Percentiles rank a stretch among this genome's conserved stretches.
phyloP scores from a whole-genome alignment of 768 basidiomycete species.

The Rhodotorula kratochvilovae region DNA sequence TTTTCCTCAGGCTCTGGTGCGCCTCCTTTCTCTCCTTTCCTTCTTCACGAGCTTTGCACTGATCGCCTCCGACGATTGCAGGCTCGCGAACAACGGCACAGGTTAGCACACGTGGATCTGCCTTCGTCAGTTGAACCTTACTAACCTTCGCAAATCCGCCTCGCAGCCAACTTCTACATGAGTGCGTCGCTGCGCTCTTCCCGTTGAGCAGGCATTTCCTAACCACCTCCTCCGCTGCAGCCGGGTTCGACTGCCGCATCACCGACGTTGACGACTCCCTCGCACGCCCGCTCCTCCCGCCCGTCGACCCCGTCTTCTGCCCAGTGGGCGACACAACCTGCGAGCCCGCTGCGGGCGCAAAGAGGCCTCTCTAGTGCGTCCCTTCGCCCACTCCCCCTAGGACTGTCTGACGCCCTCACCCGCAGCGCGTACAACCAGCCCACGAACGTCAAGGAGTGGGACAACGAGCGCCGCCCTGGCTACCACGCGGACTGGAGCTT shows the following conservation, averaged over 20 bases:
- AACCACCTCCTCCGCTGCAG: neutral
- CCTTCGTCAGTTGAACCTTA: too few relatives aligned
- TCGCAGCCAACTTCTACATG: slow-evolving; percentile 24
- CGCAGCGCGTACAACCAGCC: slow-evolving; percentile 21
- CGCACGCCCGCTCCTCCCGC: slow-evolving; percentile 7
- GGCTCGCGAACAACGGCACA: slow-evolving; percentile 32
- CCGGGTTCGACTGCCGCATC: slow-evolving; percentile 23
- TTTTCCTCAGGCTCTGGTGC: neutral
- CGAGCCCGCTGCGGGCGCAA: slow-evolving; percentile 2
- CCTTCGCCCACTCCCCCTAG: too few relatives aligned
- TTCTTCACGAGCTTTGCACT: too few relatives aligned
- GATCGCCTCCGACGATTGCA: neutral
- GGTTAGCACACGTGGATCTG: too few relatives aligned
- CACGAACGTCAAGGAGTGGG: neutral
- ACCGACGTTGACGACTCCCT: neutral
- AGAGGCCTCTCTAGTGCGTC: slow-evolving; percentile 18
- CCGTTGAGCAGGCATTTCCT: too few relatives aligned
- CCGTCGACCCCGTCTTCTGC: slow-evolving; percentile 22
- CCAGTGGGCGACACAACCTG: neutral
- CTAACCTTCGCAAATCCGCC: too few relatives aligned
- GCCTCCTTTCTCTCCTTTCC: neutral
- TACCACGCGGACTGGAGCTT: slow-evolving; percentile 18
- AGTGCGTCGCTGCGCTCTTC: neutral
- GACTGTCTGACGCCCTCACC: too few relatives aligned
- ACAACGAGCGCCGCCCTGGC: slow-evolving; percentile 21